These are phyloP conservation scores for Quercus parvula DNA, from an alignment of 306 rosid genomes.

Conservation along the genomic window DNA sequence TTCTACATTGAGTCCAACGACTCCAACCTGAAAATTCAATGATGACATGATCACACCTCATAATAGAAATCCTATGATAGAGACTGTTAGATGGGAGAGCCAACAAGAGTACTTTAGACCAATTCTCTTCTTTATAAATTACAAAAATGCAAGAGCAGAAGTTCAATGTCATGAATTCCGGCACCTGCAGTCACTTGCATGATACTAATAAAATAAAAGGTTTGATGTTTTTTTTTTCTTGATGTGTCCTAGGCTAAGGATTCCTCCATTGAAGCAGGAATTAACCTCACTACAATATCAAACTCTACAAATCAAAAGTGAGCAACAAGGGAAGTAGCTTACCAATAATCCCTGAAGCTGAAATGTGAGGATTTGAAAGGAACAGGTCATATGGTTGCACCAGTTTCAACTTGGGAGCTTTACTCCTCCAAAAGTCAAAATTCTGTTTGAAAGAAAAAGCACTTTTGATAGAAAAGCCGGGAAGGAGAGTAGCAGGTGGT, in stretches of 20 bases:
- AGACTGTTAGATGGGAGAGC: background rate
- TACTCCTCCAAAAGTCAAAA: constrained; percentile 72
- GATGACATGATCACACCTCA: background rate
- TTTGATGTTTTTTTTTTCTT: background rate
- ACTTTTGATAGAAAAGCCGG: constrained; percentile 72
- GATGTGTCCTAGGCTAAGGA: background rate
- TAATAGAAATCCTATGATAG: no score
- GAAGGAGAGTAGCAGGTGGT: constrained; percentile 58
- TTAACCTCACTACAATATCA: background rate
- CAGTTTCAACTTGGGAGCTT: constrained; percentile 52
- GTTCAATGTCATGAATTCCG: background rate
- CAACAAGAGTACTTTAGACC: background rate
- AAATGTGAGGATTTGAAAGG: constrained; percentile 68
- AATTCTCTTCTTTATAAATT: background rate
- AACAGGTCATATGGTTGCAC: constrained; percentile 77
- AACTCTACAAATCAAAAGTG: background rate
- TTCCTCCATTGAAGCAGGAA: background rate
- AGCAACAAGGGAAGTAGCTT: constrained; percentile 20
- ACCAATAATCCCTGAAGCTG: constrained; percentile 79
- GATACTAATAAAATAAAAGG: background rate
- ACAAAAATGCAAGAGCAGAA: background rate
- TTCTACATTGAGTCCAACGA: background rate
- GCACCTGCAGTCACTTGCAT: background rate
- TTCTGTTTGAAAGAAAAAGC: constrained; percentile 62
- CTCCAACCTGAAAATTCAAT: background rate